Evolutionary conservation across 768 basidiomycete genomes (phyloP).

Genomic region (Mycena alexandri): DNA sequence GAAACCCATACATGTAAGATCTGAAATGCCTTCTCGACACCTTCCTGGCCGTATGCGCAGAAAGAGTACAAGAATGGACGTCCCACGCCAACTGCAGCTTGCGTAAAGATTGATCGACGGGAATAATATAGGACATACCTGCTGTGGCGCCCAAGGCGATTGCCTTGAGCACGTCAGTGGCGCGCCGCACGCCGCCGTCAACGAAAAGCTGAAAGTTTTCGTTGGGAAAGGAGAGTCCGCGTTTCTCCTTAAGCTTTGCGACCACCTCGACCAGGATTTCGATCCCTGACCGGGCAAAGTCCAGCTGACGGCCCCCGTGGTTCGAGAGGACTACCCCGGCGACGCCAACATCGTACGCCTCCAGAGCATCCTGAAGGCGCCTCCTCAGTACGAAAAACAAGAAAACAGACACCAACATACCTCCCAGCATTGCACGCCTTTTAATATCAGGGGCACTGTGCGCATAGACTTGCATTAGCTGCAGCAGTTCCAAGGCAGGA

Average conservation of each 20-base stretch:
- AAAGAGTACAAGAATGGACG: constrained; percentile 91
- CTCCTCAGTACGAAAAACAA: background rate
- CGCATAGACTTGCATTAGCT: constrained; percentile 6
- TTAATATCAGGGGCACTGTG: constrained; percentile 89
- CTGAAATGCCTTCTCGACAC: constrained; percentile 85
- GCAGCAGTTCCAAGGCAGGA: background rate
- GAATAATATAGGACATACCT: constrained; percentile 52
- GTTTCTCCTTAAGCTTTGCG: constrained; percentile 71
- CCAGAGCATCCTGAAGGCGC: constrained; percentile 74
- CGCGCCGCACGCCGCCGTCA: constrained; percentile 95
- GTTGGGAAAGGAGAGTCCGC: constrained; percentile 82
- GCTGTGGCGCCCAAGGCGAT: constrained; percentile 92
- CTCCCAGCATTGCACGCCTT: constrained; percentile 92
- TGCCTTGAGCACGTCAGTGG: constrained; percentile 91
- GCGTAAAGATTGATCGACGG: background rate
- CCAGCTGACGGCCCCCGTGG: constrained; percentile 84
- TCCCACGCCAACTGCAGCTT: constrained; percentile 76
- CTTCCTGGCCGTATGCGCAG: constrained; percentile 89
- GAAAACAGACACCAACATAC: constrained; percentile 45
- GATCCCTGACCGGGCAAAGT: constrained; percentile 88
- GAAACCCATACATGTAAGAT: constrained; percentile 72
- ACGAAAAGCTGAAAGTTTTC: constrained; percentile 87
- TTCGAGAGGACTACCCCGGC: constrained; percentile 89
- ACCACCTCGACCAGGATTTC: constrained; percentile 93
- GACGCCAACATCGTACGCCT: constrained; percentile 82